A percentile compares a stretch with the other conserved stretches of the same genome.
phyloP scores from a whole-genome alignment of 495 filamentous ascomycete species.

The Penicillium coprophilum region DNA sequence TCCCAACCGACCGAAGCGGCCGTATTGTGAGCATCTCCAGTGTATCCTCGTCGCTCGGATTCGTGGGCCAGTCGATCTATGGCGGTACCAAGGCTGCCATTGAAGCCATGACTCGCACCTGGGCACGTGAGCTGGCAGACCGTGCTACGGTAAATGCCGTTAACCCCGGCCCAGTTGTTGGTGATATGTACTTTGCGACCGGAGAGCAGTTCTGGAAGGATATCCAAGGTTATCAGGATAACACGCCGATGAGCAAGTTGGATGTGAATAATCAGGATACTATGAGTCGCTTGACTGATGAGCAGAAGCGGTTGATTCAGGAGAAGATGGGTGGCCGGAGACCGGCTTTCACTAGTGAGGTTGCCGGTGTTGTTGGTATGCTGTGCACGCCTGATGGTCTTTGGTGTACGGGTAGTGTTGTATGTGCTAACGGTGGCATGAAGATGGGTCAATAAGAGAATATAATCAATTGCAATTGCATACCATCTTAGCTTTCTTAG shows the following conservation, averaged over 20 bases:
- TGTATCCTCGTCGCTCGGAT: slow-evolving; percentile 68
- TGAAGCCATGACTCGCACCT: slow-evolving; percentile 90
- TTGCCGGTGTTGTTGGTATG: slow-evolving; percentile 86
- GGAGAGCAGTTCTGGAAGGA: slow-evolving; percentile 54
- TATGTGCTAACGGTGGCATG: slow-evolving; percentile 88
- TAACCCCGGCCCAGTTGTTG: slow-evolving; percentile 84
- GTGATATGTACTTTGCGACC: slow-evolving; percentile 68
- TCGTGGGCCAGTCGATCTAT: slow-evolving; percentile 72
- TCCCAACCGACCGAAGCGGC: slow-evolving; percentile 71
- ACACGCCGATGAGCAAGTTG: slow-evolving; percentile 62
- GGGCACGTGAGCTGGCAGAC: slow-evolving; percentile 78
- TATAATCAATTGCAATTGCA: slow-evolving; percentile 1
- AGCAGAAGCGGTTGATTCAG: slow-evolving; percentile 58
- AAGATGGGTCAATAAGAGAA: slow-evolving; percentile 24
- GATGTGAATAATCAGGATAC: slow-evolving; percentile 39
- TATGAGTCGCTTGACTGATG: slow-evolving; percentile 54
- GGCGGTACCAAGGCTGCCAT: slow-evolving; percentile 87
- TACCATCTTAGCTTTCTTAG: neutral
- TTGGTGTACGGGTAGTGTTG: slow-evolving; percentile 83
- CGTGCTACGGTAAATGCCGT: slow-evolving; percentile 80
- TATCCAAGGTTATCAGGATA: slow-evolving; percentile 62
- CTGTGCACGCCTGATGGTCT: slow-evolving; percentile 68
- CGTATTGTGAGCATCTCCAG: slow-evolving; percentile 78
- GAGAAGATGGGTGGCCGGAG: slow-evolving; percentile 64
- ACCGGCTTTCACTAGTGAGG: slow-evolving; percentile 69